Evolutionary conservation across 2,329 filamentous ascomycete species (phyloP), one percentile per base, ranked within the genome.

Genomic region (Falciphora oryzae): DNA sequence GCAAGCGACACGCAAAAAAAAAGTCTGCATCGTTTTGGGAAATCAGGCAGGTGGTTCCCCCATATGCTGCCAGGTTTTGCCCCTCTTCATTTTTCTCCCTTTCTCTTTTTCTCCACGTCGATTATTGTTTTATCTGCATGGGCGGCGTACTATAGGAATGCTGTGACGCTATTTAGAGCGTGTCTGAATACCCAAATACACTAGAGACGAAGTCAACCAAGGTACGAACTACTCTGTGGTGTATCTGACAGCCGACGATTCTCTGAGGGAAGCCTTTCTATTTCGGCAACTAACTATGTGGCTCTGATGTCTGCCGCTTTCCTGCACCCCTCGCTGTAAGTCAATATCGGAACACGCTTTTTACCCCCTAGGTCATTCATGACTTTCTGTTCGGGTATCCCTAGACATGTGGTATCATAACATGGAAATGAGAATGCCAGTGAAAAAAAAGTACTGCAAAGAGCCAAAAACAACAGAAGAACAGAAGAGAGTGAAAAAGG

Each of bases 81-180:
- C n/a, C 44, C 44, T 53, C 1, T 25, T 25, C 22, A 4, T 53
- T n/a, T 53, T 65, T 65, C 63, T 60, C 59, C 28, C 22, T 32
- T 62, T 28, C 57, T 25, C 4, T 60, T 59, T 25, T 58, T 44
- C 27, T 58, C 22, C 32, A 32, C 16, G 22, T 27, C 29, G 4
- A n/a, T 35, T 64, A 44, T 57, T 61, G 31, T 62, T 38, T 4
- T 32, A 28, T 57, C 56, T 62, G 63, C 63, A 64, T 64, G 63
- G 63, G 29, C 31, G 63, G 63, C 59, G 63, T 57, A 61, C 57
- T 59, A 59, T 27, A 29, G 62, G 56, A 22, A 59, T 32, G 16
- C 27, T 50, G n/a, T 18, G 27, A 29, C 44, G 44, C 44, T 53
- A 11, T 53, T 53, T 53, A 53, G 18, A 53, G 44, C 44, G 44